Evolutionary conservation across 768 basidiomycete species (phyloP), one percentile per base, ranked within the genome.

Genomic region (Favolaschia claudopus): DNA sequence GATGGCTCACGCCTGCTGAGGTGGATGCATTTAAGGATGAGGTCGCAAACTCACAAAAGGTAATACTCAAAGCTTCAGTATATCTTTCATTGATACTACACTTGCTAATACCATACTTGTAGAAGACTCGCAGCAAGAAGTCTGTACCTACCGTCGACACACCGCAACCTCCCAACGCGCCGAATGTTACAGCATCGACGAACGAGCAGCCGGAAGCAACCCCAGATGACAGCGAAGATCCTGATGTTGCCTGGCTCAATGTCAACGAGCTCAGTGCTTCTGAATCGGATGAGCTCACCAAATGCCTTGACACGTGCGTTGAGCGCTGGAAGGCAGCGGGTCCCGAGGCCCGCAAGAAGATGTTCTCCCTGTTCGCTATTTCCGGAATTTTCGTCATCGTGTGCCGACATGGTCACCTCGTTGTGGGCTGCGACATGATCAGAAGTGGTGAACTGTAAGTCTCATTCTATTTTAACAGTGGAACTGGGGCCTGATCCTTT

Each of bases 401-500:
- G 2, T 74, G 73, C 45, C 63, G 64, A 0, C 72, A 75, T 58
- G 70, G 72, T 5, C 65, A 67, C 38, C 65, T 72, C 2, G 56
- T 72, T 5, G 42, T 64, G 1, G 56, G 69, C 7, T 68, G 64
- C 52, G 69, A 75, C 47, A 75, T 70, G 69, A 62, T 70, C 15
- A 52, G 53, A n/a, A 70, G 70, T 25, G 67, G 69, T 1, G 70
- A 73, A 55, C 42, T 71, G 69, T 73, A 48, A 49, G 66, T n/a
- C n/a, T n/a, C n/a, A n/a, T n/a, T n/a, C n/a, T n/a, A n/a, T n/a
- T n/a, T n/a, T n/a, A n/a, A n/a, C n/a, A n/a, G n/a, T n/a, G n/a
- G n/a, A n/a, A n/a, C n/a, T n/a, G n/a, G n/a, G n/a, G n/a, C n/a
- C n/a, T n/a, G n/a, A n/a, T n/a, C n/a, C n/a, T n/a, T n/a, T n/a